Evolutionary conservation across 345 rosid genomes (phyloP), one percentile per base, ranked within the genome.

Genomic region (Euphorbia tirucalli): DNA sequence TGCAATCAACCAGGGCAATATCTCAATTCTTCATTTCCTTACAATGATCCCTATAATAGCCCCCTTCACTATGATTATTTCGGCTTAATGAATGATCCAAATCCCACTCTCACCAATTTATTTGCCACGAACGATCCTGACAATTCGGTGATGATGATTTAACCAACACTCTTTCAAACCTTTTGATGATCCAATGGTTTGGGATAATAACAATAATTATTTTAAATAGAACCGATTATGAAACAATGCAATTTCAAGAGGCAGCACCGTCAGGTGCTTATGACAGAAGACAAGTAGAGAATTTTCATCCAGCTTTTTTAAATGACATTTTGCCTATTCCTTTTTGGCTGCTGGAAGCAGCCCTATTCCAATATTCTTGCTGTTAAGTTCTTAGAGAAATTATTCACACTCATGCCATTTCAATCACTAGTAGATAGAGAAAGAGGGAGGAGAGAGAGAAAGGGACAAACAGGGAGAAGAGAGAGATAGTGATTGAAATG

Each of bases 1-100:
- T n/a, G n/a, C n/a, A n/a, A n/a, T n/a, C n/a, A n/a, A n/a, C n/a
- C n/a, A n/a, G n/a, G n/a, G n/a, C n/a, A n/a, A n/a, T n/a, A n/a
- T n/a, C n/a, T n/a, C n/a, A n/a, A n/a, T n/a, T n/a, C n/a, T n/a
- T n/a, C n/a, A n/a, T n/a, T n/a, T n/a, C n/a, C n/a, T n/a, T n/a
- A n/a, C n/a, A n/a, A n/a, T n/a, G 71, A 86, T 71, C 97, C 98
- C 92, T 41, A 6, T 0, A 92, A 61, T 32, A 96, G 98, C 31
- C 24, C 57, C 25, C 4, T 0, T 19, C 19, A n/a, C 57, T 50
- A 67, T 44, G 69, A 19, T n/a, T 21, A 19, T 21, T 21, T 19
- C 25, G 9, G 57, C 9, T 19, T 21, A 7, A 41, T 41, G 44
- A 41, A 78, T 10, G 41, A 35, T 14, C 16, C 50, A 4, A 71